Percentiles rank a stretch among this genome's conserved stretches.
Evolutionary conservation across 2,329 filamentous ascomycete genomes (phyloP).

Genomic region (Colletotrichum echinochloae): DNA sequence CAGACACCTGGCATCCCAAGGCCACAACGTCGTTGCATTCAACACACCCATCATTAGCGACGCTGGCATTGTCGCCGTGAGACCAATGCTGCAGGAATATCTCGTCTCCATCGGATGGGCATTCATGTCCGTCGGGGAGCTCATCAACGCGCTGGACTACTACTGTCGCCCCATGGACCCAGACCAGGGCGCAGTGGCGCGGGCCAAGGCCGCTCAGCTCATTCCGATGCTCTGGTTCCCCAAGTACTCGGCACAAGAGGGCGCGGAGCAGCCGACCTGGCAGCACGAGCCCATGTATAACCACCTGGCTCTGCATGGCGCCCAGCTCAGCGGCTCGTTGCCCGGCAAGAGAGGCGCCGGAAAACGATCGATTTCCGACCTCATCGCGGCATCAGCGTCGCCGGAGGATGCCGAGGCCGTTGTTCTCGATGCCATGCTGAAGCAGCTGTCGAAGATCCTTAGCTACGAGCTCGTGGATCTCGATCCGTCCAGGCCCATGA

Average conservation of each 20-base stretch:
- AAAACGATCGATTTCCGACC: background rate
- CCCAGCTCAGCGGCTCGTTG: background rate
- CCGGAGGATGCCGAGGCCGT: conserved; percentile 42
- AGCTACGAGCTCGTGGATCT: conserved; percentile 44
- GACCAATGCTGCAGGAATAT: conserved; percentile 23
- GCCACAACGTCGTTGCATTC: conserved; percentile 59
- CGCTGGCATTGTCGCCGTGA: conserved; percentile 45
- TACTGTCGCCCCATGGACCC: background rate
- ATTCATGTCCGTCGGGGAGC: conserved; percentile 18
- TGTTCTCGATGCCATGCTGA: conserved; percentile 41
- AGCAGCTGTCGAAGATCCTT: conserved; percentile 44
- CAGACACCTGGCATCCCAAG: conserved; percentile 52
- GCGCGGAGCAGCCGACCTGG: conserved; percentile 29
- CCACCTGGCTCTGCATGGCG: conserved; percentile 18
- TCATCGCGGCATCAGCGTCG: conserved; percentile 6
- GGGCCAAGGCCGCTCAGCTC: conserved; percentile 13
- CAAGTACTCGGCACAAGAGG: conserved; percentile 32
- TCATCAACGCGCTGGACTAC: conserved; percentile 12
- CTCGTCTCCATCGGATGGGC: conserved; percentile 28
- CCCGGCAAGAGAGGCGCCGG: background rate
- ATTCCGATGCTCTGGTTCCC: conserved; percentile 30
- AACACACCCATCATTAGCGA: conserved; percentile 56
- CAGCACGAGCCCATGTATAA: conserved; percentile 31
- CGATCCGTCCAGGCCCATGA: conserved; percentile 40
- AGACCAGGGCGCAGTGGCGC: background rate